A percentile compares a stretch with the other conserved stretches of the same genome.
Evolutionary conservation across 805 yeast genomes (phyloP).

Genomic region (Wilhelminamyces savonicus): DNA sequence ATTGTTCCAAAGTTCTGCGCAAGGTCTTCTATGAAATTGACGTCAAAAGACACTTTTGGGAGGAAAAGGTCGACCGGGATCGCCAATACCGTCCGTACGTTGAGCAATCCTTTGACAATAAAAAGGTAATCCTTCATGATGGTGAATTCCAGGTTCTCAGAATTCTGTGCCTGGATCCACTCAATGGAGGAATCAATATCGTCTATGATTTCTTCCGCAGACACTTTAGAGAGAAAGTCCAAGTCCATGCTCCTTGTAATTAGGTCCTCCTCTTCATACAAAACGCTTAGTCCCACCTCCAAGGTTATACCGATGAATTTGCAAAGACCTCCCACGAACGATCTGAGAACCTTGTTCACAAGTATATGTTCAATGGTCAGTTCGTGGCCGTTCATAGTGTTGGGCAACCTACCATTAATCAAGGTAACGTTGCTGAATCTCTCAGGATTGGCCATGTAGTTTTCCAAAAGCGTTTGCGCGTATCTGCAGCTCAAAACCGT

Average conservation of each 20-base stretch:
- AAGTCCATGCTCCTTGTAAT: slow-evolving; percentile 57
- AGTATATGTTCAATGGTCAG: slow-evolving; percentile 17
- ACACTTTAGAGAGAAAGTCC: slow-evolving; percentile 16
- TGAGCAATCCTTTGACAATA: slow-evolving; percentile 20
- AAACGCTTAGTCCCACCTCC: slow-evolving; percentile 48
- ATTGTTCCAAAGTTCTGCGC: background rate
- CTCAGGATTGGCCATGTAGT: slow-evolving; percentile 17
- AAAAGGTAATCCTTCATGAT: slow-evolving; percentile 16
- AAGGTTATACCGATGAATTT: slow-evolving; percentile 46
- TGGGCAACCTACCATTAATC: background rate
- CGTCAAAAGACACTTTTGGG: no score
- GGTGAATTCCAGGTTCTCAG: slow-evolving; percentile 2
- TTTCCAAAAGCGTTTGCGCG: slow-evolving; percentile 51
- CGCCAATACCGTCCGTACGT: slow-evolving; percentile 14
- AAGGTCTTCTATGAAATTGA: background rate
- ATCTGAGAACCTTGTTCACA: slow-evolving; percentile 46
- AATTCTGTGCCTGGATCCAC: slow-evolving; percentile 20
- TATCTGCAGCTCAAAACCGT: slow-evolving; percentile 72
- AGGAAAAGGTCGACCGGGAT: no score
- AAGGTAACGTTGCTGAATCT: no score
- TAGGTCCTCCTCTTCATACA: slow-evolving; percentile 72
- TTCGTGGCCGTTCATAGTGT: slow-evolving; percentile 1
- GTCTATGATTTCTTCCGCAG: slow-evolving; percentile 11
- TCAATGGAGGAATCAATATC: slow-evolving; percentile 27
- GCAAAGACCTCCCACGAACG: slow-evolving; percentile 47